These are phyloP conservation scores for Paradendryphiella salina DNA, from an alignment of 2,329 filamentous ascomycete species.

Conservation along the genomic window DNA sequence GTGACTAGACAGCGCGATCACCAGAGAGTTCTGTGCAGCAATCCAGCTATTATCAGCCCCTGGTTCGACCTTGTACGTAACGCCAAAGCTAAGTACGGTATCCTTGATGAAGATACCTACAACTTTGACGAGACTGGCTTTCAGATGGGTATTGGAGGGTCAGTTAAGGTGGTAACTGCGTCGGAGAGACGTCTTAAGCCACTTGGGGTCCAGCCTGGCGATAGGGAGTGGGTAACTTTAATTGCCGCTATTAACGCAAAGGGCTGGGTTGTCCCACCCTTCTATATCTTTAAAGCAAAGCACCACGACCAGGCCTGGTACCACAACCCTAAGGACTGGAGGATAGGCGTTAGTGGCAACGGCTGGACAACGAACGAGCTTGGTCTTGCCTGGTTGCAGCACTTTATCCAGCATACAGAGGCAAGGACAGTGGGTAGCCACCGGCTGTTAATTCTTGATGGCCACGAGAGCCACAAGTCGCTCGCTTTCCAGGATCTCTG, in stretches of 20 bases:
- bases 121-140: conserved; percentile 23
- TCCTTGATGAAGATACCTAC: conserved; percentile 16
- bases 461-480: conserved; percentile 44
- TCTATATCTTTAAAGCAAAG: conserved; percentile 17
- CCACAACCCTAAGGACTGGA: conserved; percentile 23
- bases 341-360: conserved; percentile 38
- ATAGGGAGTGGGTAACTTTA: conserved; percentile 19
- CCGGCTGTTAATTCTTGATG: conserved; percentile 46
- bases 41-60: conserved; percentile 12
- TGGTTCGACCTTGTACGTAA: conserved; percentile 19
- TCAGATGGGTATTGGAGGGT: conserved; percentile 12
- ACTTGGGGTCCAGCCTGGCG: conserved; percentile 9
- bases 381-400: conserved; percentile 41
- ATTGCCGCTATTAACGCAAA: conserved; percentile 16
- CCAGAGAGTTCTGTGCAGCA: conserved; percentile 14
- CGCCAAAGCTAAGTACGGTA: conserved; percentile 15
- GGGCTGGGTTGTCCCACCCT: conserved; percentile 14
- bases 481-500: conserved; percentile 44
- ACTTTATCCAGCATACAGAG: conserved; percentile 43
- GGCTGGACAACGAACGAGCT: conserved; percentile 44
- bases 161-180: conserved; percentile 12
- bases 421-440: conserved; percentile 29
- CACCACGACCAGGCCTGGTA: conserved; percentile 13
- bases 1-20: conserved; percentile 7
- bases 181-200: conserved; percentile 6